A percentile compares a stretch with the other conserved stretches of the same genome.
These are phyloP conservation scores for Metrosideros polymorpha DNA, from an alignment of 441 rosid species.

Conservation along the genomic window DNA sequence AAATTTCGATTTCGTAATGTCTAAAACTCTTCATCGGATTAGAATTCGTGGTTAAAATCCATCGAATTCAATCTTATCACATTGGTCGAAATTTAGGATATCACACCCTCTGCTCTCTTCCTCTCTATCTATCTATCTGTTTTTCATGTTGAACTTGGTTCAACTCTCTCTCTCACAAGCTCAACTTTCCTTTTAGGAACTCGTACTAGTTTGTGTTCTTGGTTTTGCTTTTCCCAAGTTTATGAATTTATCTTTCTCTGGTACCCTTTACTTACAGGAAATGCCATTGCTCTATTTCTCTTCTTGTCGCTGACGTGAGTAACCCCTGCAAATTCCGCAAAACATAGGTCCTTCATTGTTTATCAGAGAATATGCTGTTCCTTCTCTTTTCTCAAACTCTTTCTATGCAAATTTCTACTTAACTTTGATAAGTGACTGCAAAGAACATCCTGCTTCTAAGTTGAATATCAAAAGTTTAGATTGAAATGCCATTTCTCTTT, in stretches of 20 bases:
- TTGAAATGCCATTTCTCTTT: not conserved
- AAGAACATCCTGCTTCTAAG: not conserved
- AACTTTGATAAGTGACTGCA: not conserved
- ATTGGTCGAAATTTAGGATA: too few species aligned
- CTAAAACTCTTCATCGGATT: too few species aligned
- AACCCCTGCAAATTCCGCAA: not conserved
- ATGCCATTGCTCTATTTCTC: slow-evolving; percentile 84
- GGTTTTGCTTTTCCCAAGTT: not conserved
- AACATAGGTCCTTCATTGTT: not conserved
- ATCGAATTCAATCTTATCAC: too few species aligned
- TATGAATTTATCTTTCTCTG: not conserved
- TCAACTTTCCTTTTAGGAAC: not conserved
- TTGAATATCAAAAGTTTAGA: too few species aligned
- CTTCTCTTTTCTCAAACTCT: not conserved
- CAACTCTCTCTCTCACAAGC: not conserved
- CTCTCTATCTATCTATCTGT: not conserved
- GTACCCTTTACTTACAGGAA: slow-evolving; percentile 69
- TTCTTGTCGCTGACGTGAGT: slow-evolving; percentile 78
- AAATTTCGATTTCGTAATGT: too few species aligned
- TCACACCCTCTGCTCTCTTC: too few species aligned
- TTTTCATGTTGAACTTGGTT: not conserved
- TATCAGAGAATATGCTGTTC: not conserved
- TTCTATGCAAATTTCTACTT: not conserved
- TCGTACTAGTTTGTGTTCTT: not conserved
- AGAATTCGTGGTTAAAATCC: too few species aligned